Evolutionary conservation across 2,329 filamentous ascomycete species (phyloP), one percentile per base, ranked within the genome.

Genomic region (Metarhizium humberi): DNA sequence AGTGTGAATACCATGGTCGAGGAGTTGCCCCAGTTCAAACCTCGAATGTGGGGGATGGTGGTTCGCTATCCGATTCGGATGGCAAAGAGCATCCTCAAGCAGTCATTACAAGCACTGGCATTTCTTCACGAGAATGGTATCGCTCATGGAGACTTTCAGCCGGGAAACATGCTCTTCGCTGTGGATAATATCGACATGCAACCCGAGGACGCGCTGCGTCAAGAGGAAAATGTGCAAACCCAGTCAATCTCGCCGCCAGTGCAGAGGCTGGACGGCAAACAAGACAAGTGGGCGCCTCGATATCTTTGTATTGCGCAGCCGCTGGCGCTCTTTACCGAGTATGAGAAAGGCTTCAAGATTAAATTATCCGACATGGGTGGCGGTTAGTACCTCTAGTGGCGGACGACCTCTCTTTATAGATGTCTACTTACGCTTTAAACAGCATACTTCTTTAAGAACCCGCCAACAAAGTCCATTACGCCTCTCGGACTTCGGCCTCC

Each of bases 11-110:
- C 68, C 50, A 59, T 68, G 56, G 66, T 73, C 54, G 66, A 72
- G 56, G 64, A 67, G 58, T 59, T 68, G 14, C 63, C 66, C 3
- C 60, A 62, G 51, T 68, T 68, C 59, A 68, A 68, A 20, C 64
- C 64, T 55, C 63, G 59, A 32, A 55, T 2, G 51, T 29, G 16
- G 13, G 55, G 48, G 14, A 63, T 59, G 60, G 63, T 57, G 57
- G 63, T 63, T 65, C 73, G 64, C 62, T 75, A 68, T 52, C 72
- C 73, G 4, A 67, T 63, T 32, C 58, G 61, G 56, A 69, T 76
- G 57, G 73, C 73, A 13, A 76, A 72, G 61, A 55, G 34, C 18
- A 72, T 74, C 62, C 65, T 72, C 11, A 71, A 70, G 55, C 72
- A 75, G 60, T 63, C 64, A 53, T 58, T 76, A 34, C 56, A 66